Evolutionary conservation across 2,329 filamentous ascomycete genomes (phyloP), one percentile per base, ranked within the genome.

Genomic region (Aspergillus sp.): DNA sequence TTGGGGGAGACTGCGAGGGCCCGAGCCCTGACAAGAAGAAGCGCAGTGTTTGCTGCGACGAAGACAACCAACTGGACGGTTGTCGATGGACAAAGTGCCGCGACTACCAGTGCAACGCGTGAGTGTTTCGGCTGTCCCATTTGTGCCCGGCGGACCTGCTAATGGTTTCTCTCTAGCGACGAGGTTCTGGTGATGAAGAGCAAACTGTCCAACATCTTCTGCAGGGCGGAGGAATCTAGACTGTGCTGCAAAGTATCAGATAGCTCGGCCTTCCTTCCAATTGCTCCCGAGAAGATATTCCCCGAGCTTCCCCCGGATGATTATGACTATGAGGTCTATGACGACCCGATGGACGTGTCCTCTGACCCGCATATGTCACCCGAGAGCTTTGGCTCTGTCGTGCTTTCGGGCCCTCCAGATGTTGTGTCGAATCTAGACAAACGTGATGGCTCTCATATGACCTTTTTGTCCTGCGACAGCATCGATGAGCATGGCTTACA

Each of bases 301-400:
- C 52, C 52, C 7, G 47, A 43, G 14, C 52, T 55, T 19, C 52
- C 52, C 8, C 52, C 52, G n/a, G 43, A 15, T 23, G 43, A 55
- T 6, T 31, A 55, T 37, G 47, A 55, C 21, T n/a, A 43, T n/a
- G 27, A 55, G 43, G 47, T 55, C 33, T 43, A 55, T 41, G 52
- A 41, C 24, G 52, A 14, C 6, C 17, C 35, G 14, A 27, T 23
- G 9, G 52, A 47, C n/a, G 11, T 48, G 23, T 15, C 27, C 23
- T 21, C 41, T 24, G 52, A 37, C 23, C 24, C 24, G 15, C 39
- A 48, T 31, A 24, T 8, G 9, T 27, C 24, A 8, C 24, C 6
- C 24, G 35, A 49, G 9, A 49, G 27, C 31, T 49, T 49, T 49
- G 46, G 31, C n/a, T 21, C 35, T 17, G 19, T 49, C 6, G 19